Evolutionary conservation across 257 asterid species (phyloP), one percentile per base, ranked within the genome.

Genomic region (Penstemon newberryi): DNA sequence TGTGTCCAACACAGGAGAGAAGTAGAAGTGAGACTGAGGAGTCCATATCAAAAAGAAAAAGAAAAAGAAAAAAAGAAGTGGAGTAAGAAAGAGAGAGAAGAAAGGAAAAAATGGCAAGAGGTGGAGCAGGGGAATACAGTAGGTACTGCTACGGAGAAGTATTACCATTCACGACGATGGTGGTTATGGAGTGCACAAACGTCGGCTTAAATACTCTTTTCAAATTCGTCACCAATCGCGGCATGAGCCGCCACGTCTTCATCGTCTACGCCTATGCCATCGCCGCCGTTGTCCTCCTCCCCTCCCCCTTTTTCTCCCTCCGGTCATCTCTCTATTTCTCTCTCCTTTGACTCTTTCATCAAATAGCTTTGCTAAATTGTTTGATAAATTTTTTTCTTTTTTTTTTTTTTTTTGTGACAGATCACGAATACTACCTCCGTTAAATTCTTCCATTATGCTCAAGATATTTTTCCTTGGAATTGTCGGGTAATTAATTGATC

Each of bases 181-280:
- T 89, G 25, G 44, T 77, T 47, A 85, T 85, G 91, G 95, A 91
- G 70, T 82, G 88, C 71, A 73, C 81, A 36, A 85, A 86, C 89
- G 97, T 91, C 45, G 87, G 85, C 25, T 87, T 91, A 63, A 88
- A 91, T 81, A 91, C 97, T 1, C 84, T 91, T 62, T 91, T 79
- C 89, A 91, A 91, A 54, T 71, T 87, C 57, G 96, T 96, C 67
- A 82, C 95, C 11, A 63, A 49, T 56, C 62, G 56, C 51, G 88
- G 92, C 74, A 86, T 91, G 96, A 91, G 92, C 75, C 84, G 83
- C 61, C 85, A 83, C 78, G 95, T 91, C 44, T 91, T 89, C 81
- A 70, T 91, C 46, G 93, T 84, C 66, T 91, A 85, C 73, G 85
- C 90, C 73, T 86, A 91, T 77, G 88, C 77, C 75, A 70, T 86